Evolutionary conservation across 2,329 filamentous ascomycete genomes (phyloP), one percentile per base, ranked within the genome.

Genomic region (Pseudofabraea citricarpa): DNA sequence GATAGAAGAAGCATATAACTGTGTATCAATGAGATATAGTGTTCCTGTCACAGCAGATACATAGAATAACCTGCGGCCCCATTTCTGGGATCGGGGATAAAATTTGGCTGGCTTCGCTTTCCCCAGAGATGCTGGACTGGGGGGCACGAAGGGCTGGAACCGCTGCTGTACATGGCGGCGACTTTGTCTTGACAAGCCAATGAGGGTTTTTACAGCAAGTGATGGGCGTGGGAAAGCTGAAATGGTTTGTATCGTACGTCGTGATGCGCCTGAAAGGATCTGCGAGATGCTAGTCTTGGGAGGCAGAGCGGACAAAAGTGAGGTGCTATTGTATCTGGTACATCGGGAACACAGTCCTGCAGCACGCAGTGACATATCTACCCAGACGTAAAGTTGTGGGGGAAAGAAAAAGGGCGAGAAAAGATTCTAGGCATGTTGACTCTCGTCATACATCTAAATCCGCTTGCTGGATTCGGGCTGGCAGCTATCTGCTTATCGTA

Each of bases 1-100:
- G 20, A 95, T 68, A 10, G 87, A 85, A 1, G 87, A 84, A 40
- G 89, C 87, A 65, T 93, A 94, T 59, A 87, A 73, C 51, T 85
- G 76, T 12, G 66, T 76, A 66, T 98, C 93, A 47, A 84, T 57
- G 8, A 79, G 64, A 62, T 88, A 94, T 41, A 81, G 62, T 5
- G 74, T 61, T 22, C 82, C 87, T 26, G 77, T 69, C 3, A 79
- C 65, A 23, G 75, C 64, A 1, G 80, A 74, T 35, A 85, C 56
- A 48, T 85, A 74, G 40, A 85, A 61, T 2, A 95, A 63, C 33
- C 89, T 80, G 24, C 88, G 85, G n/a, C 77, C 72, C 85, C 86
- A 94, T 76, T 79, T 86, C 42, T 83, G 76, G 18, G 79, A 75
- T 24, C 79, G 79, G 13, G 73, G 75, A 60, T 87, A 95, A 46